Conservation (phyloP, 306 rosid species). For the Prunus salicina region DNA sequence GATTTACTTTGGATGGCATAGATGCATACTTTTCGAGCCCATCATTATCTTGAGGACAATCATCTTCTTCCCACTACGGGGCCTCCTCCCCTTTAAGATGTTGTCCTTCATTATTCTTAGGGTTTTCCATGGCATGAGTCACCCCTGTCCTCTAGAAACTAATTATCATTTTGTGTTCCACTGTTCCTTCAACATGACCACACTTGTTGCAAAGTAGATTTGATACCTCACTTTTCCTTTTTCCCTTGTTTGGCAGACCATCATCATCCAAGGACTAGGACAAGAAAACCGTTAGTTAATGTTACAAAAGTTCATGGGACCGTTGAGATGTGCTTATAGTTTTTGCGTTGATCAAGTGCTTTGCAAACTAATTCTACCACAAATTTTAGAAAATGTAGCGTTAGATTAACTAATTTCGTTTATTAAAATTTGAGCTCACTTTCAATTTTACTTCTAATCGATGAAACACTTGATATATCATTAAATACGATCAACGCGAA, state of each 20-base stretch:
- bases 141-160: background rate
- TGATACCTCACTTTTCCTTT: conserved; percentile 11
- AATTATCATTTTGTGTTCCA: background rate
- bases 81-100: background rate
- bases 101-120: conserved; percentile 9
- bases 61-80: background rate
- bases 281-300: background rate
- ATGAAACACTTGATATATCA: too few species aligned
- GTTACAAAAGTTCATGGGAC: background rate
- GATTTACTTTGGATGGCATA: background rate
- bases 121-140: background rate
- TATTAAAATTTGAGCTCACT: too few species aligned
- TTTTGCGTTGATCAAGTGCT: too few species aligned
- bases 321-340: too few species aligned
- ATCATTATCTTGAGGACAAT: conserved; percentile 17
- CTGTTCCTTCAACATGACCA: conserved; percentile 4
- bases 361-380: too few species aligned
- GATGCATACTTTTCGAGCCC: background rate
- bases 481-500: too few species aligned
- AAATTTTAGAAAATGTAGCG: too few species aligned
- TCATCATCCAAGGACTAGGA: background rate
- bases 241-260: background rate
- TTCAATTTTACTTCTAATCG: too few species aligned
- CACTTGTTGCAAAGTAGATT: conserved; percentile 6
- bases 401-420: background rate